phyloP scores from a whole-genome alignment of 805 yeast species.

The Jamesozyma rosinii region DNA sequence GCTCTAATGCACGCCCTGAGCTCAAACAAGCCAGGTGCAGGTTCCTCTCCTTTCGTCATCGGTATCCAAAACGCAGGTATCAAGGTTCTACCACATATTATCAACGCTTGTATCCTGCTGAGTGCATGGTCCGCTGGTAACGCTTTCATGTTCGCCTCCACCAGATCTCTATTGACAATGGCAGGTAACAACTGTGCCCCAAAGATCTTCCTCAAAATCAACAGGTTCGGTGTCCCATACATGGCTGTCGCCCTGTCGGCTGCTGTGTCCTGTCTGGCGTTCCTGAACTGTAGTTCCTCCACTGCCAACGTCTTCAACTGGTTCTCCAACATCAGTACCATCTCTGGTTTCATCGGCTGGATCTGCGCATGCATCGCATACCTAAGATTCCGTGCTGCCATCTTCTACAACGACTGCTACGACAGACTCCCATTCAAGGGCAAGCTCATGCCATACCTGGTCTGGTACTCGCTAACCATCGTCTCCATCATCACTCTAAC shows the following conservation, averaged over 20 bases:
- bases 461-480: constrained; percentile 44
- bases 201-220: constrained; percentile 38
- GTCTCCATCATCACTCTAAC: constrained; percentile 49
- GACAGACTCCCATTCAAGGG: constrained; percentile 54
- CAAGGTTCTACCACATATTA: constrained; percentile 48
- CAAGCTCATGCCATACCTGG: constrained; percentile 46
- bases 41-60: constrained; percentile 58
- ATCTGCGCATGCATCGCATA: constrained; percentile 44
- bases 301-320: constrained; percentile 50
- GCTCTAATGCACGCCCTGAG: constrained; percentile 39
- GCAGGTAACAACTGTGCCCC: constrained; percentile 47
- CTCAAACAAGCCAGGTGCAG: constrained; percentile 47
- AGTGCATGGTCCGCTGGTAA: constrained; percentile 45
- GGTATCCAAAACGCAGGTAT: constrained; percentile 58
- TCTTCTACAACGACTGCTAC: constrained; percentile 40
- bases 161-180: constrained; percentile 39
- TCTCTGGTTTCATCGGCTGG: constrained; percentile 63
- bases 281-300: constrained; percentile 45
- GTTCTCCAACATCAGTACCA: constrained; percentile 57
- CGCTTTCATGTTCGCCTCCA: constrained; percentile 47
- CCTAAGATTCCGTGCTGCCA: constrained; percentile 57
- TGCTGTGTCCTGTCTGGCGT: constrained; percentile 38
- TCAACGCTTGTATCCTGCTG: constrained; percentile 52
- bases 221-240: constrained; percentile 49
- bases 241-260: constrained; percentile 17